Conservation (phyloP, 306 rosid species). For the Quercus robur region DNA sequence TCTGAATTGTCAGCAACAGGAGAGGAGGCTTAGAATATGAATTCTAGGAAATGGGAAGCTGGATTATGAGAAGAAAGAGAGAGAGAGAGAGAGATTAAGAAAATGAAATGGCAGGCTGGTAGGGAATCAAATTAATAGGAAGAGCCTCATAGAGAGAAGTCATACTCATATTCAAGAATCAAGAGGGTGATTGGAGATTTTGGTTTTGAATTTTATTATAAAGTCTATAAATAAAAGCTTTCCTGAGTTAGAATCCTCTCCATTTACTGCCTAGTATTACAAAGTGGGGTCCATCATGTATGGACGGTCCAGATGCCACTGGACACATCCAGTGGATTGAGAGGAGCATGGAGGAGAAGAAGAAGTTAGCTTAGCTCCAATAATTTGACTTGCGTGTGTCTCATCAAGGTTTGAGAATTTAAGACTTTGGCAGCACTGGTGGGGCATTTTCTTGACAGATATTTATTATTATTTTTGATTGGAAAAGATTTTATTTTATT, state of each 20-base stretch:
- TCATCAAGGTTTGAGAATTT: slow-evolving; percentile 12
- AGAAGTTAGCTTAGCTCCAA: not conserved
- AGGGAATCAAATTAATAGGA: slow-evolving; percentile 78
- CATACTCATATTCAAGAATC: slow-evolving; percentile 16
- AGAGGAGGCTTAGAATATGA: slow-evolving; percentile 17
- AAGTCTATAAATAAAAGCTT: not conserved
- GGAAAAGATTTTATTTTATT: not conserved
- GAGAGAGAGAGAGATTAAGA: slow-evolving; percentile 36
- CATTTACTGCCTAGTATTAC: slow-evolving; percentile 31
- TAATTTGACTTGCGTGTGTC: slow-evolving; percentile 40
- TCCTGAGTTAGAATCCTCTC: slow-evolving; percentile 19
- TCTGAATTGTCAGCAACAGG: slow-evolving; percentile 31
- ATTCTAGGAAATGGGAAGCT: slow-evolving; percentile 30
- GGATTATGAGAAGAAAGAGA: slow-evolving; percentile 15
- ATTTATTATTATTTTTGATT: slow-evolving; percentile 1
- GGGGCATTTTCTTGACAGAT: not conserved
- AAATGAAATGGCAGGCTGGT: slow-evolving; percentile 65
- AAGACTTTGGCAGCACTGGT: not conserved
- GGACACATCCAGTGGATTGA: slow-evolving; percentile 15
- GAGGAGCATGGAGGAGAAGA: not conserved
- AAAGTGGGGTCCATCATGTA: slow-evolving; percentile 7
- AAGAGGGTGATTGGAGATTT: slow-evolving; percentile 32
- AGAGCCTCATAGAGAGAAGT: slow-evolving; percentile 37
- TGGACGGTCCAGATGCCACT: slow-evolving; percentile 37
- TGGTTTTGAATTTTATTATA: slow-evolving; percentile 35